Percentiles rank a stretch among this genome's conserved stretches.
Conservation (phyloP, 2,329 filamentous ascomycete genomes). For the Coniella vitis region DNA sequence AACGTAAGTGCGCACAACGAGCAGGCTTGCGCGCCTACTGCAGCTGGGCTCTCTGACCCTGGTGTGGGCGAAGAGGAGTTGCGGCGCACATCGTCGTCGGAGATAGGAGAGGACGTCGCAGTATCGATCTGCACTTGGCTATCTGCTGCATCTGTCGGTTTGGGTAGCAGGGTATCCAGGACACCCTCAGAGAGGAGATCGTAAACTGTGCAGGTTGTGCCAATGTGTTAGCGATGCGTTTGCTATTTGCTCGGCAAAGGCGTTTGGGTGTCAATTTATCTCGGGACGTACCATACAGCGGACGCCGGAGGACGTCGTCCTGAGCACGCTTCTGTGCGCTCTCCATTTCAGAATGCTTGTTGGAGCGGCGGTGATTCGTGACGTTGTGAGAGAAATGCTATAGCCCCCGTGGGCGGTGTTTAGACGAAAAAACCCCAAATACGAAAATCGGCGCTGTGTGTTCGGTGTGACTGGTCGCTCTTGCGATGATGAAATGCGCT, state of each 20-base stretch:
- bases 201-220: slow-evolving; percentile 52
- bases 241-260: too few relatives aligned
- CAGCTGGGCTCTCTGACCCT: slow-evolving; percentile 24
- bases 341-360: slow-evolving; percentile 5
- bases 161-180: slow-evolving; percentile 60
- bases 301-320: slow-evolving; percentile 42
- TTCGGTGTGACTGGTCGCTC: too few relatives aligned
- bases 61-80: slow-evolving; percentile 20
- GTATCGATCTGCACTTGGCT: slow-evolving; percentile 27
- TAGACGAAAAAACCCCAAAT: too few relatives aligned
- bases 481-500: too few relatives aligned
- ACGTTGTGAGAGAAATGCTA: not conserved
- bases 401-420: not conserved
- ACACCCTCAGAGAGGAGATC: slow-evolving; percentile 67
- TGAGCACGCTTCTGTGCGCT: slow-evolving; percentile 25
- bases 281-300: slow-evolving; percentile 39
- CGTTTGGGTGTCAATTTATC: too few relatives aligned
- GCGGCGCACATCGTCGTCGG: slow-evolving; percentile 9
- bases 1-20: slow-evolving; percentile 72
- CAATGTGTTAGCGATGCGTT: too few relatives aligned
- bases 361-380: not conserved
- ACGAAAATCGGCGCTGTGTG: too few relatives aligned
- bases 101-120: slow-evolving; percentile 19
- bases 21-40: slow-evolving; percentile 66
- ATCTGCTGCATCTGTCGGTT: slow-evolving; percentile 28